A percentile compares a stretch with the other conserved stretches of the same genome.
phyloP scores from a whole-genome alignment of 2,329 filamentous ascomycete genomes.

The Scolecobasidium constrictum region DNA sequence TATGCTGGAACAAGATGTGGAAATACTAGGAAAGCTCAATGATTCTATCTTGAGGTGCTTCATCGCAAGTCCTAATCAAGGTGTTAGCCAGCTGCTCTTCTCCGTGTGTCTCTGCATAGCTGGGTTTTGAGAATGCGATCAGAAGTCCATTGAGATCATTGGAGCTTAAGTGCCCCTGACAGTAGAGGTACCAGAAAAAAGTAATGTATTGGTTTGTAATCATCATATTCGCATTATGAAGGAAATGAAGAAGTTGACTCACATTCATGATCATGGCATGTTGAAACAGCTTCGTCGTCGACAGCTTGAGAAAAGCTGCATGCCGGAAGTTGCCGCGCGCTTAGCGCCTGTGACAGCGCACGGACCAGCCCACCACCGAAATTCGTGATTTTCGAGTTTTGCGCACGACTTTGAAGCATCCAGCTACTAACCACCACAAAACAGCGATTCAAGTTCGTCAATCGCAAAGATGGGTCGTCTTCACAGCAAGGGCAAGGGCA shows the following conservation, averaged over 20 bases:
- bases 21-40: too few relatives aligned
- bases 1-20: too few relatives aligned
- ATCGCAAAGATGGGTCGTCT: slow-evolving; percentile 77
- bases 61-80: too few relatives aligned
- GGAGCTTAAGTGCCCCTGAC: slow-evolving; percentile 55
- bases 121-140: too few relatives aligned
- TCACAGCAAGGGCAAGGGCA: slow-evolving; percentile 98
- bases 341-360: background rate
- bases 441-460: slow-evolving; percentile 2
- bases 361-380: slow-evolving; percentile 2
- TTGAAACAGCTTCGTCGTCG: background rate
- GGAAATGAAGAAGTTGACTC: slow-evolving; percentile 2
- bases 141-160: slow-evolving; percentile 86
- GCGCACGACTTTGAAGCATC: too few relatives aligned
- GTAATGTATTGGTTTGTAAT: slow-evolving; percentile 40
- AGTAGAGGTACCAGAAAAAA: slow-evolving; percentile 92
- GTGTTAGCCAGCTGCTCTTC: too few relatives aligned
- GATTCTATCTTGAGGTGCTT: too few relatives aligned
- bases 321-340: background rate
- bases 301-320: background rate
- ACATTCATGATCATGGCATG: background rate
- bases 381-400: background rate
- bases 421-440: background rate
- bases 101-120: too few relatives aligned
- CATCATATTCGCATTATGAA: slow-evolving; percentile 47